A percentile compares a stretch with the other conserved stretches of the same genome.
These are phyloP conservation scores for Chaetomiaceae sp. DNA, from an alignment of 2,329 filamentous ascomycete genomes.

Conservation along the genomic window DNA sequence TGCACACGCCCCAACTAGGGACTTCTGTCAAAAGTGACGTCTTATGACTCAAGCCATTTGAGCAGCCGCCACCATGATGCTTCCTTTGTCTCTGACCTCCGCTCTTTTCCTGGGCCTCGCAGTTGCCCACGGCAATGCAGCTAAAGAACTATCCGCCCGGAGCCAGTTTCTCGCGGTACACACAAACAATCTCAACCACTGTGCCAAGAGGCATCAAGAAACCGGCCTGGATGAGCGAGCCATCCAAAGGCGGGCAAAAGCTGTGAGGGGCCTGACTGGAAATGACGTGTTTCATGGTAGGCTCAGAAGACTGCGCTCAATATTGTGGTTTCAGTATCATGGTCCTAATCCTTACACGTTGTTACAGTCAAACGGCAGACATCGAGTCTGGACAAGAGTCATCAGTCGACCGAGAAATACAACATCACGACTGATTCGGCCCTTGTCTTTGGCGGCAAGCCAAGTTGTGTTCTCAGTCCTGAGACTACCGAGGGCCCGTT, in stretches of 20 bases:
- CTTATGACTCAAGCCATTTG: neutral
- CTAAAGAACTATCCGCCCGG: neutral
- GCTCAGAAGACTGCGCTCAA: neutral
- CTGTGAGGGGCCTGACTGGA: neutral
- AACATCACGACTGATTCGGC: neutral
- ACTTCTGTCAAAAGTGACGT: neutral
- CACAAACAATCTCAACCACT: neutral
- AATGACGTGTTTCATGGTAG: neutral
- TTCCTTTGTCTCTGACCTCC: neutral
- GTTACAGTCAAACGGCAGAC: neutral
- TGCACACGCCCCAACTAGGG: neutral
- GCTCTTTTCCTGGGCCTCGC: neutral
- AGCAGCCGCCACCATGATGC: neutral
- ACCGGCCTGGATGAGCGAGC: neutral
- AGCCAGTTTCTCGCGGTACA: constrained; percentile 4
- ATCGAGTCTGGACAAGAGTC: neutral
- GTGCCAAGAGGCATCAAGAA: neutral
- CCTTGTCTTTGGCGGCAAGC: neutral
- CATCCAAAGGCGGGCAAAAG: neutral
- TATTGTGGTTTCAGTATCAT: neutral
- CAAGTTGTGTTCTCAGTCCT: constrained; percentile 2
- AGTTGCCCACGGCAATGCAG: neutral
- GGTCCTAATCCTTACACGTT: neutral
- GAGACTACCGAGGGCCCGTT: constrained; percentile 2
- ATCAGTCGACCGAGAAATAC: neutral